phyloP scores from a whole-genome alignment of 1,284 basidiomycete genomes.

The Leccinum cinnamomeum region DNA sequence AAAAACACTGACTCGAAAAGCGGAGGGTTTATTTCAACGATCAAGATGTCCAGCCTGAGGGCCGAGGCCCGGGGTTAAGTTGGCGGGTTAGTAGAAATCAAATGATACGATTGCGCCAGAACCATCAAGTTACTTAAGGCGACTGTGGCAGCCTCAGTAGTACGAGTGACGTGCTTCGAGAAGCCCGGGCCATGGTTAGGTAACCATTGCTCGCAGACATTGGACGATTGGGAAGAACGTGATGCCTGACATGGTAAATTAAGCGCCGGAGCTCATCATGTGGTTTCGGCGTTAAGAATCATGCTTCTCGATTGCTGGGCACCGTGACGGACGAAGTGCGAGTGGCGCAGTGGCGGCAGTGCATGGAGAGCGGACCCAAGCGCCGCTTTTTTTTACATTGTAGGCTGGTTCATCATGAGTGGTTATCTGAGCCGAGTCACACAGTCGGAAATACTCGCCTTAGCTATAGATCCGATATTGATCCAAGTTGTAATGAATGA shows the following conservation, averaged over 20 bases:
- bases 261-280: neutral
- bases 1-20: neutral
- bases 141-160: neutral
- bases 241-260: neutral
- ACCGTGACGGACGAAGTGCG: too few relatives aligned
- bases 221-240: neutral
- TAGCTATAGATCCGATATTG: too few relatives aligned
- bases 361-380: neutral
- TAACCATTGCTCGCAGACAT: neutral
- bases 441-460: too few relatives aligned
- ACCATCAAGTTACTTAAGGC: neutral
- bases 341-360: too few relatives aligned
- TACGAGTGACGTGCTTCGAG: neutral
- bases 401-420: too few relatives aligned
- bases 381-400: too few relatives aligned
- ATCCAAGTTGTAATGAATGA: too few relatives aligned
- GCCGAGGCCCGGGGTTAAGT: too few relatives aligned
- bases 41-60: neutral
- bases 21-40: neutral
- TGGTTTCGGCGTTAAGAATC: neutral
- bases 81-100: neutral
- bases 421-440: too few relatives aligned
- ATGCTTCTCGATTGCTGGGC: neutral
- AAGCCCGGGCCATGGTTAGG: neutral
- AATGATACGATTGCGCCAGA: neutral